Evolutionary conservation across 352 stramenopile genomes (phyloP), one percentile per base, ranked within the genome.

Genomic region (Globisporangium paroecandrum): DNA sequence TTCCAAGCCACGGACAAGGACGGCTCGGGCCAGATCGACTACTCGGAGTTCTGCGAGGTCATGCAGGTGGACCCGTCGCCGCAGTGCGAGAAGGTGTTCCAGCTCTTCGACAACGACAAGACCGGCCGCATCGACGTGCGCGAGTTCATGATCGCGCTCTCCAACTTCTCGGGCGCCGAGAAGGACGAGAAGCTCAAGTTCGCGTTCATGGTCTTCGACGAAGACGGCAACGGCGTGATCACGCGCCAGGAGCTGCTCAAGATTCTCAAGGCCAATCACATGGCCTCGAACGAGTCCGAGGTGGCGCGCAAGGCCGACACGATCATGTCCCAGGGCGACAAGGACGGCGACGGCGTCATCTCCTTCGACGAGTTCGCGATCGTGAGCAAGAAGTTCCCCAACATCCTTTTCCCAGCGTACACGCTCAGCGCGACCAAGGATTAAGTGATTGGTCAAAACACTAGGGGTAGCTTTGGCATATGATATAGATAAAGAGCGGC

Each of bases 131-230:
- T 98, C 62, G 94, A 98, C 71, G 83, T 98, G 49, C 89, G 91
- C 41, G 94, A 98, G 79, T 97, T 98, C 57, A 92, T 98, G 79
- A 98, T 98, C 74, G 91, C 87, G 34, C 77, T 98, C 57, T 95
- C 89, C 20, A 98, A 98, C 69, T 98, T 98, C 70, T 97, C 89
- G 0, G 94, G 91, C 15, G 93, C 91, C 10, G 87, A 96, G 62
- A 98, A 98, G 75, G 94, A 98, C 58, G 94, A 98, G 66, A 98
- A 98, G 73, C 87, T 99, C 64, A 98, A 98, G 76, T 98, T 98
- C 71, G 95, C 93, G 8, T 98, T 99, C 74, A 89, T 98, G 69
- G 81, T 98, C 22, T 98, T 98, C 38, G 96, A 98, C 62, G 93
- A 98, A 66, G 93, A 98, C 65, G 94, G 91, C 69, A 98, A 98